Evolutionary conservation across 2,329 filamentous ascomycete species (phyloP).

Genomic region (Sporothrix protearum): DNA sequence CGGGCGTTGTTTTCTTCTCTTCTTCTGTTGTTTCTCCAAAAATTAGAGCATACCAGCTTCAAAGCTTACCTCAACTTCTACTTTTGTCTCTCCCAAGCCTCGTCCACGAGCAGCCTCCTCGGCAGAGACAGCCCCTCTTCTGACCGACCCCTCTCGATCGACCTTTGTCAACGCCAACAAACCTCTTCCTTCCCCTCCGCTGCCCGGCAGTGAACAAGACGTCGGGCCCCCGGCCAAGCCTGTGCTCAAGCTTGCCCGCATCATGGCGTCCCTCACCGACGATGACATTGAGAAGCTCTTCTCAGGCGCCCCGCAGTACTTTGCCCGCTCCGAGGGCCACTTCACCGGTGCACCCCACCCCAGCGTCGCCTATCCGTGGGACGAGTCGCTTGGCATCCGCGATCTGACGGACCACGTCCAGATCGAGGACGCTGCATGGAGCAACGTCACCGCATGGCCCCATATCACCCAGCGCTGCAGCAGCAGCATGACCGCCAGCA

Average conservation of each 20-base stretch:
- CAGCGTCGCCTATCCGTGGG: constrained; percentile 64
- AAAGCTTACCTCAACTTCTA: background rate
- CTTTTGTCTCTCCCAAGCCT: background rate
- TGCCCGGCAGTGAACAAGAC: constrained; percentile 41
- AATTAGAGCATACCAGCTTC: background rate
- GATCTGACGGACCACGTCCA: constrained; percentile 63
- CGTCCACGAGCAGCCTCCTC: constrained; percentile 5
- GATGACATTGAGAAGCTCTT: constrained; percentile 66
- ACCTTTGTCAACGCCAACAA: constrained; percentile 49
- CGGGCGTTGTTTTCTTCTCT: background rate
- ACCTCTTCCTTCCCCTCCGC: constrained; percentile 54
- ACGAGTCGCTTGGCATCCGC: constrained; percentile 57
- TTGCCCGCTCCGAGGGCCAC: constrained; percentile 57
- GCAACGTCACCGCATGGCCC: constrained; percentile 59
- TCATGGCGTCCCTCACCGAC: constrained; percentile 58
- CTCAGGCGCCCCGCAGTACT: constrained; percentile 72
- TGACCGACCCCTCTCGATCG: constrained; percentile 19
- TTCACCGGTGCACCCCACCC: constrained; percentile 59
- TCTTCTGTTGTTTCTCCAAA: background rate
- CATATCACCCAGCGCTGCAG: constrained; percentile 50
- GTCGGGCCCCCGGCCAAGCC: constrained; percentile 42
- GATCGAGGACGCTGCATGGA: constrained; percentile 62
- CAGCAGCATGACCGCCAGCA: constrained; percentile 31
- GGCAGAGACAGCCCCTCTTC: constrained; percentile 13
- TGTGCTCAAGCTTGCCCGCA: constrained; percentile 52